Evolutionary conservation across 371 early-diverging fungal genomes (phyloP).

Genomic region (Apophysomyces trapeziformis): DNA sequence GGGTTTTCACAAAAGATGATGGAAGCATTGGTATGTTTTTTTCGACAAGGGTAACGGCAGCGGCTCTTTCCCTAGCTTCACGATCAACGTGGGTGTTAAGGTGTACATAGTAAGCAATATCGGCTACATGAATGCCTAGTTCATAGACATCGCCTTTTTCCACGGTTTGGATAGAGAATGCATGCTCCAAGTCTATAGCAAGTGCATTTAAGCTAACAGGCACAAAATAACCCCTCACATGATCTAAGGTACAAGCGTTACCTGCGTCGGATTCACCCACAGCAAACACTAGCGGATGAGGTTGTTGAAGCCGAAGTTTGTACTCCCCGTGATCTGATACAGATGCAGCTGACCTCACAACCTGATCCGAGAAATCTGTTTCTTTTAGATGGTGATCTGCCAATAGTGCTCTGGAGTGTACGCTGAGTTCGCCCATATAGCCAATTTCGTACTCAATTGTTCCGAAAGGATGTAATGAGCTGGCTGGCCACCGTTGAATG

Average conservation of each 20-base stretch:
- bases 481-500: slow-evolving; percentile 45
- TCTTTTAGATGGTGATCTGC: slow-evolving; percentile 47
- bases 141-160: slow-evolving; percentile 46
- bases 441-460: slow-evolving; percentile 46
- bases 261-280: slow-evolving; percentile 14
- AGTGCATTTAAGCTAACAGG: neutral
- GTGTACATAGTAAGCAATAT: slow-evolving; percentile 82
- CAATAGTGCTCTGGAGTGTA: slow-evolving; percentile 37
- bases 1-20: slow-evolving; percentile 68
- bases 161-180: slow-evolving; percentile 28
- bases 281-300: slow-evolving; percentile 23
- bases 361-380: slow-evolving; percentile 30
- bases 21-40: slow-evolving; percentile 92
- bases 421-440: slow-evolving; percentile 40
- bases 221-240: no score
- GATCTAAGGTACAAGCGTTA: neutral
- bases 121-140: slow-evolving; percentile 91
- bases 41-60: slow-evolving; percentile 81
- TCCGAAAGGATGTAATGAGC: slow-evolving; percentile 50
- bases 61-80: slow-evolving; percentile 77
- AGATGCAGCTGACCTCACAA: slow-evolving; percentile 19
- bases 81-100: slow-evolving; percentile 72
- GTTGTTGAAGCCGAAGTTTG: slow-evolving; percentile 23
- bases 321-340: slow-evolving; percentile 11
- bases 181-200: slow-evolving; percentile 24